Evolutionary conservation across 2,329 filamentous ascomycete species (phyloP).

Genomic region (Colletotrichum endophyticum): DNA sequence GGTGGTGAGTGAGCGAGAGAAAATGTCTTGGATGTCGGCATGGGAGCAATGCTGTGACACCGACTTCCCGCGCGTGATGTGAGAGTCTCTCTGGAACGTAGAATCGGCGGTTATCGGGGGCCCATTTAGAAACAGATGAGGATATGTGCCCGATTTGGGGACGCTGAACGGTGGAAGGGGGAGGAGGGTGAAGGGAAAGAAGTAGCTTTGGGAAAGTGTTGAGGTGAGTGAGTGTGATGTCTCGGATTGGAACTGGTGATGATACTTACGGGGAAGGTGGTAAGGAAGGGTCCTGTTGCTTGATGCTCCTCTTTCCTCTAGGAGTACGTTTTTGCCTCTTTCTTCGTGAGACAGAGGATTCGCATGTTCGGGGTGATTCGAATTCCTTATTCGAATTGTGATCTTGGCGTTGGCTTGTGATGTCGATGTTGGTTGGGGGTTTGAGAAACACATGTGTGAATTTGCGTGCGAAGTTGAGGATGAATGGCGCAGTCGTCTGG

Average conservation of each 20-base stretch:
- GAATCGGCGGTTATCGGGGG: background rate
- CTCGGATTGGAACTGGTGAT: background rate
- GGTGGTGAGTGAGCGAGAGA: background rate
- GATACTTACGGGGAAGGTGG: background rate
- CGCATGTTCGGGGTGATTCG: background rate
- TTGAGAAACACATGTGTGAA: background rate
- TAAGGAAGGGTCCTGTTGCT: background rate
- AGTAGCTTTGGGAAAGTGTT: background rate
- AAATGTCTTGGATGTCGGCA: background rate
- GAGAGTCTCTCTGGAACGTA: background rate
- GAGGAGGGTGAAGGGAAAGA: background rate
- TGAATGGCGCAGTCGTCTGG: background rate
- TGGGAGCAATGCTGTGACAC: background rate
- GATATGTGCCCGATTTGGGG: background rate
- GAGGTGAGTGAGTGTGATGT: background rate
- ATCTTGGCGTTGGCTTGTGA: background rate
- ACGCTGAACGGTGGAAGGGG: background rate
- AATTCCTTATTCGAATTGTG: background rate
- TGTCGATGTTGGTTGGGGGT: background rate
- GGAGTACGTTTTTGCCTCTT: background rate
- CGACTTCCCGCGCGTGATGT: background rate
- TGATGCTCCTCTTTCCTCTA: background rate
- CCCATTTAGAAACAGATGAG: background rate
- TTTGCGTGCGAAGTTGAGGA: background rate
- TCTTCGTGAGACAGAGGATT: background rate